phyloP scores from a whole-genome alignment of 495 filamentous ascomycete species.

The Aspergillus wentii region DNA sequence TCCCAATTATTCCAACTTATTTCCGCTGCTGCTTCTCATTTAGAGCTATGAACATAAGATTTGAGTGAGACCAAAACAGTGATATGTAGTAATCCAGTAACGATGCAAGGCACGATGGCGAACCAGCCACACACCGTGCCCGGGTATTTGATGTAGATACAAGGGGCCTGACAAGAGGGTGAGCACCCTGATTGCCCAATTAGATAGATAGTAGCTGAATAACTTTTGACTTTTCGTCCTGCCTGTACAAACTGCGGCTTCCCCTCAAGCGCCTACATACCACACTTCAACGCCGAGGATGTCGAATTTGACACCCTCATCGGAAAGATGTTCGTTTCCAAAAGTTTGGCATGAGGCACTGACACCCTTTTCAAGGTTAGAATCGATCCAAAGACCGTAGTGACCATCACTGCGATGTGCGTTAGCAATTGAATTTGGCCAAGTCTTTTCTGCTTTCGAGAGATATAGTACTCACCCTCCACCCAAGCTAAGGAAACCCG shows the following conservation, averaged over 20 bases:
- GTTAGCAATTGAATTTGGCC: conserved; percentile 6
- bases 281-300: conserved; percentile 89
- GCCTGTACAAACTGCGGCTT: no score
- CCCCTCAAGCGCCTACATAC: conserved; percentile 57
- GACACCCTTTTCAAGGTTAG: conserved; percentile 79
- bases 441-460: not conserved
- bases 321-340: conserved; percentile 92
- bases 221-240: no score
- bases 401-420: conserved; percentile 63
- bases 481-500: conserved; percentile 76
- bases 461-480: conserved; percentile 55
- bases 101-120: conserved; percentile 11
- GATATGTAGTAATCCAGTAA: no score
- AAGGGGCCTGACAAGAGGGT: not conserved
- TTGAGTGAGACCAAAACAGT: not conserved
- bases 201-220: no score
- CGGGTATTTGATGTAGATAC: conserved; percentile 14
- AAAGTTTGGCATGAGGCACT: conserved; percentile 82
- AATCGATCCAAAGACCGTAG: conserved; percentile 91
- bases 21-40: no score
- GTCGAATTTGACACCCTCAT: conserved; percentile 90
- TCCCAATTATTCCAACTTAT: not conserved
- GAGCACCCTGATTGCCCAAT: no score
- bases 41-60: not conserved
- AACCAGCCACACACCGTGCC: conserved; percentile 15